Evolutionary conservation across 192 early-diverging fungal species (phyloP).

Genomic region (Podila minutissima): DNA sequence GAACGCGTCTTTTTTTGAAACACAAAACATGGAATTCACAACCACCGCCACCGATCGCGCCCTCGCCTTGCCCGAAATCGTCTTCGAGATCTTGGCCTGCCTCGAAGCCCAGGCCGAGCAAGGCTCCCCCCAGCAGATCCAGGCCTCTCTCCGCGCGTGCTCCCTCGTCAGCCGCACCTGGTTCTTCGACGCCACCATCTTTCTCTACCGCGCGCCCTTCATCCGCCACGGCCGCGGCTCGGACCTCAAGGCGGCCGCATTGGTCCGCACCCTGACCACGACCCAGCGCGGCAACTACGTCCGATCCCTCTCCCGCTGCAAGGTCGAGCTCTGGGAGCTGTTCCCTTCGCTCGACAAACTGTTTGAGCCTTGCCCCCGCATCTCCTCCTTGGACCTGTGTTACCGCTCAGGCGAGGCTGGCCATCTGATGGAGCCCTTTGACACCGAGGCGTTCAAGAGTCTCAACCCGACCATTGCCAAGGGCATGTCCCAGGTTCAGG

Average conservation of each 20-base stretch:
- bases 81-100: slow-evolving; percentile 48
- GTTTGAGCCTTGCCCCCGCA: slow-evolving; percentile 31
- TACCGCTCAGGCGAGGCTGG: slow-evolving; percentile 42
- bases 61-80: slow-evolving; percentile 44
- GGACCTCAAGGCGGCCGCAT: slow-evolving; percentile 24
- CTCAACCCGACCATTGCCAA: slow-evolving; percentile 23
- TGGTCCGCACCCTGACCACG: slow-evolving; percentile 41
- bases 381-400: slow-evolving; percentile 37
- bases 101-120: slow-evolving; percentile 45
- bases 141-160: slow-evolving; percentile 47
- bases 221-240: slow-evolving; percentile 44
- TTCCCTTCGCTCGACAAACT: slow-evolving; percentile 31
- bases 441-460: slow-evolving; percentile 33
- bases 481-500: slow-evolving; percentile 31
- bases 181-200: slow-evolving; percentile 50
- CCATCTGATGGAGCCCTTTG: slow-evolving; percentile 45
- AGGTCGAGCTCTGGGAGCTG: slow-evolving; percentile 50
- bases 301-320: slow-evolving; percentile 47
- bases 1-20: no score
- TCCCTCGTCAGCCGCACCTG: slow-evolving; percentile 44
- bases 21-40: no score
- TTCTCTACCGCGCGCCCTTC: slow-evolving; percentile 41
- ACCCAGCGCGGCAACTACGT: slow-evolving; percentile 42
- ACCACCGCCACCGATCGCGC: slow-evolving; percentile 34
- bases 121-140: slow-evolving; percentile 24